Percentiles rank a stretch among this genome's conserved stretches.
Evolutionary conservation across 1,284 basidiomycete species (phyloP).

Genomic region (Malassezia slooffiae): DNA sequence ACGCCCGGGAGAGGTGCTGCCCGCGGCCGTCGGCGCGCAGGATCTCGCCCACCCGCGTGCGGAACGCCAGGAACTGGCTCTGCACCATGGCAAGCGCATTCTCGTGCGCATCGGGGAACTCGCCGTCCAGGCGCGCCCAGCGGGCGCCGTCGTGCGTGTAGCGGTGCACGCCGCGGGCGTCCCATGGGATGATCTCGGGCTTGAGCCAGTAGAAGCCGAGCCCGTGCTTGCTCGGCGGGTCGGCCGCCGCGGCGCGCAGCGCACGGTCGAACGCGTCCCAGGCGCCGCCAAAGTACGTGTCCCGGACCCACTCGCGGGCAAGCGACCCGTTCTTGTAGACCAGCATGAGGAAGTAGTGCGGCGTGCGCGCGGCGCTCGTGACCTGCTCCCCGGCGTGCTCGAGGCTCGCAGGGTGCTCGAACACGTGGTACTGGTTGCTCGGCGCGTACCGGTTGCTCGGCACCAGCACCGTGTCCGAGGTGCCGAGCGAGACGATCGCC

Average conservation of each 20-base stretch:
- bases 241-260: constrained; percentile 47
- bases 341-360: constrained; percentile 50
- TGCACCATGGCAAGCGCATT: constrained; percentile 75
- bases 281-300: constrained; percentile 56
- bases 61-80: constrained; percentile 71
- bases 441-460: constrained; percentile 51
- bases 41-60: constrained; percentile 59
- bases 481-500: constrained; percentile 78
- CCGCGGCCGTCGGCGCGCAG: constrained; percentile 48
- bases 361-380: constrained; percentile 16
- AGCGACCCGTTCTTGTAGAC: constrained; percentile 49
- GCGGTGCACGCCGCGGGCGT: constrained; percentile 59
- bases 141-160: constrained; percentile 48
- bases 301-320: constrained; percentile 62
- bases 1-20: constrained; percentile 55
- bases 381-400: neutral
- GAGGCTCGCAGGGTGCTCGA: constrained; percentile 49
- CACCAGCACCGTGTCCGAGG: constrained; percentile 75
- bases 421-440: constrained; percentile 50
- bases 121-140: constrained; percentile 26
- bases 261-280: constrained; percentile 66
- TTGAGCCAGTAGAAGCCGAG: constrained; percentile 64
- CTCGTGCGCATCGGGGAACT: constrained; percentile 47
- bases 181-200: constrained; percentile 69
- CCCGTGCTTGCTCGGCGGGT: constrained; percentile 5